Evolutionary conservation across 768 basidiomycete species (phyloP).

Genomic region (Pleurotus salmoneostramineus): DNA sequence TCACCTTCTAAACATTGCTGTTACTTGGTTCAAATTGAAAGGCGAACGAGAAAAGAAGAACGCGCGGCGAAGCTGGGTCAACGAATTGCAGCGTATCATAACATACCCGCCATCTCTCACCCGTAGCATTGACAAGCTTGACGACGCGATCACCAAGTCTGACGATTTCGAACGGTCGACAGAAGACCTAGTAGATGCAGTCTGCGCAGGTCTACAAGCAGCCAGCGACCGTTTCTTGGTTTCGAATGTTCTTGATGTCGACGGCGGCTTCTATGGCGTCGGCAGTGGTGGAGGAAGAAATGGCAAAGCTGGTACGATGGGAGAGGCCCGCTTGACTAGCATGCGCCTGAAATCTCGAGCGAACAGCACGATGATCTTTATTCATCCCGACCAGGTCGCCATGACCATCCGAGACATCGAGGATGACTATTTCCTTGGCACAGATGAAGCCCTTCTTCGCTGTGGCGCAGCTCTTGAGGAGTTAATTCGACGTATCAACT

Average conservation of each 20-base stretch:
- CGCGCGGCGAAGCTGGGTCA: neutral
- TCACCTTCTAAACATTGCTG: neutral
- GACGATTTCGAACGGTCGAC: neutral
- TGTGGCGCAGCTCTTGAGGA: neutral
- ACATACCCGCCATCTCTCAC: neutral
- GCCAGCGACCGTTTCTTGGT: neutral
- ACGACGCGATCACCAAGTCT: neutral
- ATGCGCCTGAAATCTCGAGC: neutral
- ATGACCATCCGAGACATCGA: neutral
- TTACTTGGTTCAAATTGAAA: neutral
- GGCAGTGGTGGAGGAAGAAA: neutral
- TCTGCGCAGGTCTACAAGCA: neutral
- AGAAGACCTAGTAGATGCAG: neutral
- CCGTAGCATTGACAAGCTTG: neutral
- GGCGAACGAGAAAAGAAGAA: neutral
- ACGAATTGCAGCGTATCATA: neutral
- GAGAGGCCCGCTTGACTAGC: neutral
- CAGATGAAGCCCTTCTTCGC: neutral
- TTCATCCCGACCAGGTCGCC: neutral
- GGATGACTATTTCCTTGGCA: neutral
- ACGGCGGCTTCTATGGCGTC: neutral
- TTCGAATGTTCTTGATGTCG: neutral
- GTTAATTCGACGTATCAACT: neutral
- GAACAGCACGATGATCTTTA: neutral
- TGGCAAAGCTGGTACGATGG: neutral